phyloP scores from a whole-genome alignment of 2,329 filamentous ascomycete genomes.

The Pseudohalonectria lignicola region DNA sequence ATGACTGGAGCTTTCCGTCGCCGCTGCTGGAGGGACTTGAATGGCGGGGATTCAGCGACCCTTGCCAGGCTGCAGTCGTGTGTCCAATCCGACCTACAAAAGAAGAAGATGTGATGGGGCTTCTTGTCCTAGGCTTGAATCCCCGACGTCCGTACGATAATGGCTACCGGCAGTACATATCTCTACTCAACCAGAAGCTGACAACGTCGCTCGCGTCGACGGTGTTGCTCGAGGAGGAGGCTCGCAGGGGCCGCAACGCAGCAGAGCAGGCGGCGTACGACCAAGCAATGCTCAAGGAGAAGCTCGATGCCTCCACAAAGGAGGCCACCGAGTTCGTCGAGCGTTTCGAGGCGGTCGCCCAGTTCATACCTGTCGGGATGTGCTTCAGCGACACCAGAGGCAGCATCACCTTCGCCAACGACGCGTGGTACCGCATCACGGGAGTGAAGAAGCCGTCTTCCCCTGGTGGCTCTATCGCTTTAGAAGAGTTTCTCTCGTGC shows the following conservation, averaged over 20 bases:
- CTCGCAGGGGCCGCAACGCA: conserved; percentile 41
- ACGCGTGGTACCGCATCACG: conserved; percentile 48
- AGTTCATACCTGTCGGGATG: conserved; percentile 65
- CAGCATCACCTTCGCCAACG: conserved; percentile 59
- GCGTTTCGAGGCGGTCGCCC: conserved; percentile 59
- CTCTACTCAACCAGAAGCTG: conserved; percentile 41
- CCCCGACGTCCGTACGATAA: conserved; percentile 62
- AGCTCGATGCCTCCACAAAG: conserved; percentile 45
- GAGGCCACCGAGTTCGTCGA: conserved; percentile 44
- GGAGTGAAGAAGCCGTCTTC: conserved; percentile 15
- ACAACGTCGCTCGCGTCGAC: conserved; percentile 60
- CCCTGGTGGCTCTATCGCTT: conserved; percentile 7
- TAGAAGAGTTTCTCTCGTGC: conserved; percentile 28
- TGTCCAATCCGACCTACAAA: conserved; percentile 59
- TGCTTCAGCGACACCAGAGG: conserved; percentile 58
- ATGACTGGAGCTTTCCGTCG: conserved; percentile 43
- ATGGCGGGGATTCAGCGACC: conserved; percentile 54
- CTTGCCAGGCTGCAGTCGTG: conserved; percentile 54
- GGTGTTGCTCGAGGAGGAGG: conserved; percentile 60
- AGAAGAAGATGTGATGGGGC: conserved; percentile 53
- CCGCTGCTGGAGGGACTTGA: conserved; percentile 46
- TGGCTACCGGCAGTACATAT: conserved; percentile 59
- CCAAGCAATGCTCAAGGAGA: conserved; percentile 53
- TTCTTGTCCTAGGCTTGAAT: conserved; percentile 60
- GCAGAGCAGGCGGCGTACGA: conserved; percentile 58